These are phyloP conservation scores for Globisporangium paroecandrum DNA, from an alignment of 352 stramenopile species.

Conservation along the genomic window DNA sequence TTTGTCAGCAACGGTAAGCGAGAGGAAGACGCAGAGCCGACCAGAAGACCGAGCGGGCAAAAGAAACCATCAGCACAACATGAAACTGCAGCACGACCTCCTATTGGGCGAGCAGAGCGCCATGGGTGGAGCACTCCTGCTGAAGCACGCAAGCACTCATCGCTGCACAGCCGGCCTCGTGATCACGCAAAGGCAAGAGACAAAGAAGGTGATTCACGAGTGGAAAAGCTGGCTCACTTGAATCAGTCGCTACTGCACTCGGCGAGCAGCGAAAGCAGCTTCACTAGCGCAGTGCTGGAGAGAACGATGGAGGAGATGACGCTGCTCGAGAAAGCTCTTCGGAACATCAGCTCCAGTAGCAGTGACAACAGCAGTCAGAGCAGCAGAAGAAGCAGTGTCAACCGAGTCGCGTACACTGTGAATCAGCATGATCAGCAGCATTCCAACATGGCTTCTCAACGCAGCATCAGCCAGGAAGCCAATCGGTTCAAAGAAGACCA, in stretches of 20 bases:
- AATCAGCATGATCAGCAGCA: slow-evolving; percentile 1
- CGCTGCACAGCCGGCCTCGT: neutral
- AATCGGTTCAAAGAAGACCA: slow-evolving; percentile 1
- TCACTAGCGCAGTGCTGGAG: slow-evolving; percentile 36
- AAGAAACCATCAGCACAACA: neutral
- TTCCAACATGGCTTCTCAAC: neutral
- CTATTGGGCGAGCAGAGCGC: neutral
- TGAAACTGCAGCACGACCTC: too few species aligned
- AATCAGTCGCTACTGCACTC: slow-evolving; percentile 22
- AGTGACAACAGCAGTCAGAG: slow-evolving; percentile 15
- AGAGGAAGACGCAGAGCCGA: neutral
- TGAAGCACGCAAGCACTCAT: neutral
- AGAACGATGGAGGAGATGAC: slow-evolving; percentile 64
- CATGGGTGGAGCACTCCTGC: neutral
- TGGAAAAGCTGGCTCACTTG: slow-evolving; percentile 3
- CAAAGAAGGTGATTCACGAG: neutral
- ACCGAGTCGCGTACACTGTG: neutral
- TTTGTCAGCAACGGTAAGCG: neutral
- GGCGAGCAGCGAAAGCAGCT: slow-evolving; percentile 36
- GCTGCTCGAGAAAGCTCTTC: slow-evolving; percentile 60
- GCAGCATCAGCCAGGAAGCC: neutral
- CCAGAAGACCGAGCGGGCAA: neutral
- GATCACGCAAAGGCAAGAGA: neutral
- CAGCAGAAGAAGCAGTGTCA: neutral
- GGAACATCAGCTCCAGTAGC: slow-evolving; percentile 60